A percentile compares a stretch with the other conserved stretches of the same genome.
These are phyloP conservation scores for Trichoderma breve DNA, from an alignment of 2,329 filamentous ascomycete species.

Conservation along the genomic window DNA sequence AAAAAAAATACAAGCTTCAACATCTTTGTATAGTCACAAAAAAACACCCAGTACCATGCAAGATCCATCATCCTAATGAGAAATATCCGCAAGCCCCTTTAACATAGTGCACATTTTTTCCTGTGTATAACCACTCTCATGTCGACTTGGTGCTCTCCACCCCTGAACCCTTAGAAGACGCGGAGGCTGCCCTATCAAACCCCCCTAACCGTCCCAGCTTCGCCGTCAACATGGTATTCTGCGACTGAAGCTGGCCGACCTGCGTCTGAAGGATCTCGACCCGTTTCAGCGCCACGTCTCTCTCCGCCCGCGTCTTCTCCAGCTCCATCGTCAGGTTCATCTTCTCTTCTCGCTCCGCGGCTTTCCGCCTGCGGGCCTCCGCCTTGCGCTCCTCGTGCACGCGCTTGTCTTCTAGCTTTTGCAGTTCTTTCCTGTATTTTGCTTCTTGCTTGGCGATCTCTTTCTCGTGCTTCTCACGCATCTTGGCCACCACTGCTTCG, in stretches of 20 bases:
- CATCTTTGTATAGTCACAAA: not conserved
- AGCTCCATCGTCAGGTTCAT: constrained; percentile 50
- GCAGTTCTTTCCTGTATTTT: constrained; percentile 62
- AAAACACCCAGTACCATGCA: not conserved
- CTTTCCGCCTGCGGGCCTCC: constrained; percentile 50
- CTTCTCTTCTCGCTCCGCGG: constrained; percentile 53
- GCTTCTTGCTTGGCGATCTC: constrained; percentile 65
- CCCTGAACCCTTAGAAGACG: constrained; percentile 23
- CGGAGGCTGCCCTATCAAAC: constrained; percentile 44
- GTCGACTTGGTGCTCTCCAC: constrained; percentile 7
- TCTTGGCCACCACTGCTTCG: constrained; percentile 51
- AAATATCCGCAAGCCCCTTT: not conserved
- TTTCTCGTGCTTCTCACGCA: constrained; percentile 61
- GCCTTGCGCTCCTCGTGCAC: constrained; percentile 61
- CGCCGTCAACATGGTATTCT: constrained; percentile 59
- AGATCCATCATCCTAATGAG: not conserved
- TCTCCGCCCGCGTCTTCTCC: constrained; percentile 50
- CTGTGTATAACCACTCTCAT: not conserved
- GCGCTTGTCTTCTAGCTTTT: constrained; percentile 63
- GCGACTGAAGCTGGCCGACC: constrained; percentile 56
- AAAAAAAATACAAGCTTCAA: not conserved
- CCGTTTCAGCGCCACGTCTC: constrained; percentile 52
- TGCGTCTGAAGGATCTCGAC: constrained; percentile 53
- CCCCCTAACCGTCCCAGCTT: constrained; percentile 46
- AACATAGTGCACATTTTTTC: not conserved